Evolutionary conservation across 768 basidiomycete species (phyloP).

Genomic region (Dictyophora rubrovolvata): DNA sequence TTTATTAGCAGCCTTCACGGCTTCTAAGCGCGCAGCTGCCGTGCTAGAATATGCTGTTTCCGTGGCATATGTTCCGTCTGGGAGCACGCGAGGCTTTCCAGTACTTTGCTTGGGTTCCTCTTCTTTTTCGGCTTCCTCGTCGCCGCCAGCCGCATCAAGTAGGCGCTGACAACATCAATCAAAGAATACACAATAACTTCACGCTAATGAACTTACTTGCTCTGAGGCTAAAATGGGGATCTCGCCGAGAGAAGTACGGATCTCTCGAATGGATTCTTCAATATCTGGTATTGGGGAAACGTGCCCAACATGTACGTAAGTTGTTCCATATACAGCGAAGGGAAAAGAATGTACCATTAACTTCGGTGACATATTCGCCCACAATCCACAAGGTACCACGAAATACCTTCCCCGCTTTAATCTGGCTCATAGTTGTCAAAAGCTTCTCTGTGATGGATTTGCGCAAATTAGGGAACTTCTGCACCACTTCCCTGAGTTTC

Average conservation of each 20-base stretch:
- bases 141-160: slow-evolving; percentile 64
- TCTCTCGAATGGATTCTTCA: slow-evolving; percentile 58
- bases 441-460: slow-evolving; percentile 78
- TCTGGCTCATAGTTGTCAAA: slow-evolving; percentile 66
- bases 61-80: slow-evolving; percentile 96
- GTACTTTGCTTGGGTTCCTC: slow-evolving; percentile 35
- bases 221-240: slow-evolving; percentile 95
- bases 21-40: slow-evolving; percentile 57
- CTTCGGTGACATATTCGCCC: slow-evolving; percentile 77
- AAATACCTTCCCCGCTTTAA: slow-evolving; percentile 96
- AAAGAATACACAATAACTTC: slow-evolving; percentile 11
- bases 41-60: slow-evolving; percentile 70
- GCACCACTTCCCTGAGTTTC: slow-evolving; percentile 72
- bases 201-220: slow-evolving; percentile 30
- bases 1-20: slow-evolving; percentile 78
- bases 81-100: slow-evolving; percentile 68
- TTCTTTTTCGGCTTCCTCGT: slow-evolving; percentile 38
- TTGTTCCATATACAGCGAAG: neutral
- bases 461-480: slow-evolving; percentile 89
- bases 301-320: neutral
- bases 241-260: slow-evolving; percentile 84
- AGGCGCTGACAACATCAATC: slow-evolving; percentile 26
- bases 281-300: slow-evolving; percentile 39
- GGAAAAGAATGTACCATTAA: slow-evolving; percentile 23
- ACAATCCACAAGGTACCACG: slow-evolving; percentile 95